Evolutionary conservation across 805 yeast species (phyloP).

Genomic region (Lipomyces yamadae): DNA sequence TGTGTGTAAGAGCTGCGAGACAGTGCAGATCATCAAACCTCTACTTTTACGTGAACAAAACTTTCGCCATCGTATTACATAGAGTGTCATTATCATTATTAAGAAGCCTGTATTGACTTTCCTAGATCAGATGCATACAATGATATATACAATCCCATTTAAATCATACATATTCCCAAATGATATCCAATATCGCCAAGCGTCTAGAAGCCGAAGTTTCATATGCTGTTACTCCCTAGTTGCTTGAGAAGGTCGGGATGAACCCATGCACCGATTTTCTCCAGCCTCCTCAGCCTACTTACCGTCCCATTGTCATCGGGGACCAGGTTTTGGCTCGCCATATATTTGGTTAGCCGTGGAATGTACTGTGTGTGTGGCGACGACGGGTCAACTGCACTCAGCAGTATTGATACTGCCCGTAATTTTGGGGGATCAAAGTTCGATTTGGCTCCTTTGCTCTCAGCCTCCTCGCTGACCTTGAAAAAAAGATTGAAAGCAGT

Average conservation of each 20-base stretch:
- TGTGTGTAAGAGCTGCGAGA: background rate
- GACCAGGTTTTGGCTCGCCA: background rate
- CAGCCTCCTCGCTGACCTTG: constrained; percentile 12
- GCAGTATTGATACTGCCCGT: constrained; percentile 13
- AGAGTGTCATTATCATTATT: background rate
- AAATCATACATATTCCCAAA: background rate
- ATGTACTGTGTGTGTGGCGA: constrained; percentile 5
- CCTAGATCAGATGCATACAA: background rate
- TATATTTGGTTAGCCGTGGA: constrained; percentile 11
- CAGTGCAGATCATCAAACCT: background rate
- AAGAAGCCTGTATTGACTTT: background rate
- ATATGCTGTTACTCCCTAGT: background rate
- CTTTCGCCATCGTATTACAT: background rate
- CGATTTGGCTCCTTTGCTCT: background rate
- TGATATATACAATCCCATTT: background rate
- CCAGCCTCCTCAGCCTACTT: background rate
- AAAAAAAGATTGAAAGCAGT: constrained; percentile 20
- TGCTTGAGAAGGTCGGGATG: background rate
- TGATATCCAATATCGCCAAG: background rate
- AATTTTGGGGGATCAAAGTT: constrained; percentile 5
- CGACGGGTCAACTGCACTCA: constrained; percentile 6
- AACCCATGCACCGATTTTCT: background rate
- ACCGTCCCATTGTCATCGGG: background rate
- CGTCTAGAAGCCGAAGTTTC: background rate
- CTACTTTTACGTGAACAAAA: background rate